Evolutionary conservation across 2,329 filamentous ascomycete species (phyloP).

Genomic region (Cylindrodendrum hubeiense): DNA sequence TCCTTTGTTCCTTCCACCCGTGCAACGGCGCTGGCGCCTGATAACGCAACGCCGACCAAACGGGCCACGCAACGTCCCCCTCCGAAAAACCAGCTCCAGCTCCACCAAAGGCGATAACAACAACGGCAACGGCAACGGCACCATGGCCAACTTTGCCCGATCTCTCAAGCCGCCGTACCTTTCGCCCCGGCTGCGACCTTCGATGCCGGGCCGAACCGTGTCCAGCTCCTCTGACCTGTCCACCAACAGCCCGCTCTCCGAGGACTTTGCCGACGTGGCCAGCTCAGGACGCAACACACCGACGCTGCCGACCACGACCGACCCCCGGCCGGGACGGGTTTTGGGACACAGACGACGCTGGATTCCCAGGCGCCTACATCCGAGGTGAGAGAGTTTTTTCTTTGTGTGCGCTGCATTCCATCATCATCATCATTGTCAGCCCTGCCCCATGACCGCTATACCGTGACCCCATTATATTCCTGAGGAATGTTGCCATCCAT

Average conservation of each 20-base stretch:
- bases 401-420: not conserved
- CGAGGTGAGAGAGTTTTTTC: not conserved
- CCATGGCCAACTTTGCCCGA: slow-evolving; percentile 63
- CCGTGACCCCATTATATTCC: not conserved
- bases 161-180: slow-evolving; percentile 63
- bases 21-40: slow-evolving; percentile 15
- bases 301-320: slow-evolving; percentile 27
- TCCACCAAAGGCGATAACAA: slow-evolving; percentile 11
- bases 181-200: slow-evolving; percentile 57
- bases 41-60: slow-evolving; percentile 11
- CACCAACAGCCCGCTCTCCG: slow-evolving; percentile 44
- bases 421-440: not conserved
- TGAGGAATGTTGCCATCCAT: not conserved
- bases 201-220: slow-evolving; percentile 56
- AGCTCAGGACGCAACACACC: slow-evolving; percentile 48
- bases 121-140: slow-evolving; percentile 28
- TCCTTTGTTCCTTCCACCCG: not conserved
- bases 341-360: slow-evolving; percentile 29
- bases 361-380: slow-evolving; percentile 28
- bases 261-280: slow-evolving; percentile 47
- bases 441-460: not conserved
- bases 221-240: slow-evolving; percentile 63
- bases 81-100: slow-evolving; percentile 4
- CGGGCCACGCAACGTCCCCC: slow-evolving; percentile 3
- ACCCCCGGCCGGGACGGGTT: slow-evolving; percentile 31